These are phyloP conservation scores for Solanum sejunctum DNA, from an alignment of 257 asterid genomes.

Conservation along the genomic window DNA sequence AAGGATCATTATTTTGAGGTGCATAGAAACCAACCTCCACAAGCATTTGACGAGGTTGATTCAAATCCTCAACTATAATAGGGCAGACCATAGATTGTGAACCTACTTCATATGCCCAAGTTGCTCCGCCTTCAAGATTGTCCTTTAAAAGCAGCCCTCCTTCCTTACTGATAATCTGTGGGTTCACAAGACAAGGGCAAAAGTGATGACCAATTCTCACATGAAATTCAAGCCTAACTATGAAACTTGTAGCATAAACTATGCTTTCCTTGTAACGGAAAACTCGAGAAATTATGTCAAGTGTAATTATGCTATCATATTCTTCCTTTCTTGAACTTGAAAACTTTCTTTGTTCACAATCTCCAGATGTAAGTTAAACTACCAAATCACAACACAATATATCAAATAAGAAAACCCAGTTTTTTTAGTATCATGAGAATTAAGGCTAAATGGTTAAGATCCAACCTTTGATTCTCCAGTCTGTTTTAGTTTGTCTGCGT, in stretches of 20 bases:
- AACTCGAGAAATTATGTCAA: background rate
- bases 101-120: conserved; percentile 96
- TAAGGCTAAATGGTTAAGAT: background rate
- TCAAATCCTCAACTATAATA: conserved; percentile 80
- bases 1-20: background rate
- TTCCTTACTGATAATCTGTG: conserved; percentile 59
- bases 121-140: conserved; percentile 76
- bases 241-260: background rate
- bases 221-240: background rate
- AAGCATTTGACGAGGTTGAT: conserved; percentile 88
- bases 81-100: conserved; percentile 82
- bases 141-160: conserved; percentile 64
- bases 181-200: conserved; percentile 1
- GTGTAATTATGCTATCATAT: background rate
- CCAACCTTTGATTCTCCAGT: conserved; percentile 77
- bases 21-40: conserved; percentile 44
- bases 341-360: background rate
- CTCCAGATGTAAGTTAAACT: background rate
- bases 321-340: background rate
- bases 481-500: conserved; percentile 83
- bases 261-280: background rate
- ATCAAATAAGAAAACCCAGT: background rate
- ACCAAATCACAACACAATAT: background rate
- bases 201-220: background rate
- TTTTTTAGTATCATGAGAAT: background rate